Evolutionary conservation across 495 filamentous ascomycete genomes (phyloP).

Genomic region (Talaromyces wortmannii): DNA sequence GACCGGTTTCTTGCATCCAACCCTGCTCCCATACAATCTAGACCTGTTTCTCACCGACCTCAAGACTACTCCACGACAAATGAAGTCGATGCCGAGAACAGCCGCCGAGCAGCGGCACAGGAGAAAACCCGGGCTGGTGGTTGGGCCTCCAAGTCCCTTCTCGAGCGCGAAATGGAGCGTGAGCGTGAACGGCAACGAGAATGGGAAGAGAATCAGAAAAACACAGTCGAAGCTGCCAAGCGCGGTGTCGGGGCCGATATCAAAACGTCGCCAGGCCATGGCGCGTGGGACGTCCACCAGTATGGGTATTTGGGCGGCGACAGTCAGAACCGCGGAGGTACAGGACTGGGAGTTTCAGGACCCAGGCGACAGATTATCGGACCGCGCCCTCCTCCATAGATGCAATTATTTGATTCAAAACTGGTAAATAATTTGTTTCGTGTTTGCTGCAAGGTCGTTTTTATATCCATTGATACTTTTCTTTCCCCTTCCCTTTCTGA

Average conservation of each 20-base stretch:
- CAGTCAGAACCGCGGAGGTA: conserved; percentile 64
- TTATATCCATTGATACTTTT: too few species aligned
- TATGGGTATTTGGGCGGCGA: conserved; percentile 85
- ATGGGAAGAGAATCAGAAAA: conserved; percentile 89
- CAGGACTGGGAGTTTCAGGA: conserved; percentile 64
- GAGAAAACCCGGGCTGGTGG: conserved; percentile 65
- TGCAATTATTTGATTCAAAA: neutral
- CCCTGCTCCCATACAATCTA: conserved; percentile 31
- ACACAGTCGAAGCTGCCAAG: conserved; percentile 50
- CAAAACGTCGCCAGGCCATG: conserved; percentile 48
- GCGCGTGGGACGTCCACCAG: conserved; percentile 81
- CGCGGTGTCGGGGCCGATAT: conserved; percentile 29
- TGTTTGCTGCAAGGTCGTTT: too few species aligned
- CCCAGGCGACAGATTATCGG: conserved; percentile 73
- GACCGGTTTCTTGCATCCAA: conserved; percentile 47
- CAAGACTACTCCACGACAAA: conserved; percentile 53
- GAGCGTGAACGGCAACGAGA: conserved; percentile 89
- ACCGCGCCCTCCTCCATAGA: conserved; percentile 58
- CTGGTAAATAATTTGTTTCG: too few species aligned
- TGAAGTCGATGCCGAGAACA: conserved; percentile 65
- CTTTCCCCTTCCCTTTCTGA: too few species aligned
- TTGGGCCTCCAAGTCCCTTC: conserved; percentile 72
- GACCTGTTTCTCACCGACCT: conserved; percentile 32
- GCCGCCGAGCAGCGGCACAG: conserved; percentile 55
- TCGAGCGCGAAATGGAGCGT: conserved; percentile 94